phyloP scores from a whole-genome alignment of 148 eudicot genomes.

The Amaranthus cruentus region DNA sequence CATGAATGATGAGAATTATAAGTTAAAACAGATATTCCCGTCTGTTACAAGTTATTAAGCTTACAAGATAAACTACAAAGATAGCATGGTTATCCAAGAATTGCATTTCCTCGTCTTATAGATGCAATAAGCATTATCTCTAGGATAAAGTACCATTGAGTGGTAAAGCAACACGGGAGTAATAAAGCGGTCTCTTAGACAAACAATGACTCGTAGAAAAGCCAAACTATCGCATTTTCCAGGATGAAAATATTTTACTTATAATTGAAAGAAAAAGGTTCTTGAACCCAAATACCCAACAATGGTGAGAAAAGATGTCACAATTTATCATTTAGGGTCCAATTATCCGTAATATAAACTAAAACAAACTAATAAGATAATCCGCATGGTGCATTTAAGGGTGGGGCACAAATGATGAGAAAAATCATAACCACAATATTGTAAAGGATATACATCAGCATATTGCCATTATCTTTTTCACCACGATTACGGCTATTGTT shows the following conservation, averaged over 20 bases:
- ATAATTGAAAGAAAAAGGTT: neutral
- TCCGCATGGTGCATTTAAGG: no score
- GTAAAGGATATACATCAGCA: conserved; percentile 76
- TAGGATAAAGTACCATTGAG: no score
- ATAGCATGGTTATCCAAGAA: neutral
- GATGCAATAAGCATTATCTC: no score
- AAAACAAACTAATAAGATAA: neutral
- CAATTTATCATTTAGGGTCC: no score
- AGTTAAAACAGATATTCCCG: neutral
- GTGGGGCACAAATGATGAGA: neutral
- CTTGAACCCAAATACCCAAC: no score
- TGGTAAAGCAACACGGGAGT: no score
- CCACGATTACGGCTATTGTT: conserved; percentile 78
- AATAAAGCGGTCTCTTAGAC: no score
- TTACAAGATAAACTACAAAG: neutral
- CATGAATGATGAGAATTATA: neutral
- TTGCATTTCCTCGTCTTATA: neutral
- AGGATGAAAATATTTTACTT: neutral
- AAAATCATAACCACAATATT: neutral
- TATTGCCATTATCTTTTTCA: conserved; percentile 61
- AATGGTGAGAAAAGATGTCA: no score
- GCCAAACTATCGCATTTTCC: no score
- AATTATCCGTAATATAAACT: no score
- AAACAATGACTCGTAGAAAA: no score
- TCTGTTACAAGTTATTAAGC: neutral